A percentile compares a stretch with the other conserved stretches of the same genome.
These are phyloP conservation scores for Heliosperma pusillum DNA, from an alignment of 148 eudicot species.

Conservation along the genomic window DNA sequence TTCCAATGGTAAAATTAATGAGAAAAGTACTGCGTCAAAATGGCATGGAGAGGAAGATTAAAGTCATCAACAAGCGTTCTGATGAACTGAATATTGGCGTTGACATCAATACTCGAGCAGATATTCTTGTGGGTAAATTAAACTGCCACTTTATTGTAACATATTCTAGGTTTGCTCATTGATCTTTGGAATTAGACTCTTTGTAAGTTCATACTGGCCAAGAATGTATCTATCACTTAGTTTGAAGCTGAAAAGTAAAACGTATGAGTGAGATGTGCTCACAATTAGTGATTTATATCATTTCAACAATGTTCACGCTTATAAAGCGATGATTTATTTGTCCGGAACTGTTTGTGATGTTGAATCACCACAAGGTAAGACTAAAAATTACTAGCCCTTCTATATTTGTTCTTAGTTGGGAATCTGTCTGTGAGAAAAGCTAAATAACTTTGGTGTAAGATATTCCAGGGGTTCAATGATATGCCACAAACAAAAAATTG, in stretches of 20 bases:
- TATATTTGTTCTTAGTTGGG: background rate
- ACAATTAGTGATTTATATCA: background rate
- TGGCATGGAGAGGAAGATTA: constrained; percentile 56
- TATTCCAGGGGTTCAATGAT: background rate
- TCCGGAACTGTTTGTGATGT: background rate
- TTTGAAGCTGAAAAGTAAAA: background rate
- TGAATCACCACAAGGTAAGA: background rate
- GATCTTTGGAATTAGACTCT: background rate
- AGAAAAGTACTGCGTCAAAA: constrained; percentile 62
- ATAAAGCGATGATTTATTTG: background rate
- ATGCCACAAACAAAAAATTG: background rate
- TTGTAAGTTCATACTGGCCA: background rate
- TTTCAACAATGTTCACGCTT: background rate
- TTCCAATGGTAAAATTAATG: constrained; percentile 92
- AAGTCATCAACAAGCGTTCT: constrained; percentile 75
- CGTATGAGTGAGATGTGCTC: background rate
- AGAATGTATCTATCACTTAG: background rate
- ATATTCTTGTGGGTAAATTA: constrained; percentile 63
- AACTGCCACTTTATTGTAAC: constrained; percentile 2
- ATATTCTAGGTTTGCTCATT: background rate
- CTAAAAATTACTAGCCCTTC: background rate
- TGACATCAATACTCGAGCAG: constrained; percentile 67
- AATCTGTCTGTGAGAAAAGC: background rate
- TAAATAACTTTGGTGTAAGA: background rate
- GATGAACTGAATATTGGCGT: constrained; percentile 73